phyloP scores from a whole-genome alignment of 2,329 filamentous ascomycete species.

The Fusarium xyrophilum region DNA sequence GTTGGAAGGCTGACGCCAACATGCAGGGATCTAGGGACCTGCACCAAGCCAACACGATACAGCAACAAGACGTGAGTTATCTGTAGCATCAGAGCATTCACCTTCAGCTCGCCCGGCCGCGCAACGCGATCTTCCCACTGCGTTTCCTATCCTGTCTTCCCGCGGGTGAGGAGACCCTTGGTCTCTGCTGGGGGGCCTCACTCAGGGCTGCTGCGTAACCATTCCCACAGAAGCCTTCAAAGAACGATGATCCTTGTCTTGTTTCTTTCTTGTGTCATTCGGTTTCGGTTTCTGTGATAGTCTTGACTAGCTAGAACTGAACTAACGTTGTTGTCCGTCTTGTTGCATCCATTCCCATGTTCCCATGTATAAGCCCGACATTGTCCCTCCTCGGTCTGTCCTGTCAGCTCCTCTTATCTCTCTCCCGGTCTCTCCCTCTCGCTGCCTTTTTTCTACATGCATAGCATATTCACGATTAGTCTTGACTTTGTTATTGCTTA shows the following conservation, averaged over 20 bases:
- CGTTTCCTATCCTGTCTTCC: slow-evolving; percentile 17
- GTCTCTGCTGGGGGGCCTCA: slow-evolving; percentile 9
- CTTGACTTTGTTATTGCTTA: neutral
- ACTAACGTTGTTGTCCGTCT: slow-evolving; percentile 2
- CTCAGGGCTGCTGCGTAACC: slow-evolving; percentile 30
- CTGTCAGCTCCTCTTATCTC: slow-evolving; percentile 13
- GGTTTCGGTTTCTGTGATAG: slow-evolving; percentile 16
- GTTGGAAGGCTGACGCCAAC: slow-evolving; percentile 23
- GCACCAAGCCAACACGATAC: slow-evolving; percentile 20
- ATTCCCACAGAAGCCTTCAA: neutral
- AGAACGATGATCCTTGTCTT: slow-evolving; percentile 24
- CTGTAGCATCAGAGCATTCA: neutral
- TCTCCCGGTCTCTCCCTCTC: neutral
- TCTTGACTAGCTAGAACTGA: neutral
- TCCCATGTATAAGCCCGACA: slow-evolving; percentile 19
- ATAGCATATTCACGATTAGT: neutral
- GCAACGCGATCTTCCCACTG: slow-evolving; percentile 15
- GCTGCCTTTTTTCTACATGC: slow-evolving; percentile 4
- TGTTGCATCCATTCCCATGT: neutral
- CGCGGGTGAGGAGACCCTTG: slow-evolving; percentile 20
- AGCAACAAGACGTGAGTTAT: neutral
- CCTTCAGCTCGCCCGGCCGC: slow-evolving; percentile 22
- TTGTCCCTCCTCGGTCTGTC: slow-evolving; percentile 9
- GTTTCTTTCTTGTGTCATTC: slow-evolving; percentile 13
- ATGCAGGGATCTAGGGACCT: slow-evolving; percentile 37